Percentiles rank a stretch among this genome's conserved stretches.
phyloP scores from a whole-genome alignment of 352 stramenopile genomes.

The Phytophthora cryptogea region DNA sequence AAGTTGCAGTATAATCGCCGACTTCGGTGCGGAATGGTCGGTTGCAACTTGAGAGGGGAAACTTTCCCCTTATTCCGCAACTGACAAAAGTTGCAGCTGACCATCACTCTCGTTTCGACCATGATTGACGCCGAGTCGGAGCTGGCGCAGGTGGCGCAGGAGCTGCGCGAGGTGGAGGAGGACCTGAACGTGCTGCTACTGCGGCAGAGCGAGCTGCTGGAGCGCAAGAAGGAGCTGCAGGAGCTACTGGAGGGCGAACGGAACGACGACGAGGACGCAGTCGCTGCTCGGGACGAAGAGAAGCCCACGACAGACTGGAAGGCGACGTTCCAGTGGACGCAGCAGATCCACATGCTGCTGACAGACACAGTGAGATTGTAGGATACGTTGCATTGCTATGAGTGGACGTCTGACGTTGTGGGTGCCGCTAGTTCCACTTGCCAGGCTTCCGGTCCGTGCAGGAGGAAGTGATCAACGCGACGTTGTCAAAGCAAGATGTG shows the following conservation, averaged over 20 bases:
- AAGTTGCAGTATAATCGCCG: constrained; percentile 17
- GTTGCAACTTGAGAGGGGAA: constrained; percentile 34
- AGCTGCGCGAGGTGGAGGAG: constrained; percentile 59
- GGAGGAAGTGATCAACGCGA: constrained; percentile 91
- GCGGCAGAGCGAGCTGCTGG: constrained; percentile 57
- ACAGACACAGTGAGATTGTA: constrained; percentile 20
- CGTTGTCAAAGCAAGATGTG: constrained; percentile 82
- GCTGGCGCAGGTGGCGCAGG: constrained; percentile 54
- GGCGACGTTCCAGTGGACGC: constrained; percentile 46
- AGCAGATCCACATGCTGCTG: constrained; percentile 37
- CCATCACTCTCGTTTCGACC: constrained; percentile 16
- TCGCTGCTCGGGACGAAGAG: background rate
- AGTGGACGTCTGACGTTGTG: constrained; percentile 3
- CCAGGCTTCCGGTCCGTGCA: constrained; percentile 89
- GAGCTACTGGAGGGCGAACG: constrained; percentile 27
- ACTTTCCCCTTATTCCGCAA: constrained; percentile 11
- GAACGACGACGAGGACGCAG: background rate
- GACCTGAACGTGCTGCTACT: constrained; percentile 53
- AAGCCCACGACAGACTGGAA: constrained; percentile 40
- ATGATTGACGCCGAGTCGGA: constrained; percentile 44
- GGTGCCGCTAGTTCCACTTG: constrained; percentile 69
- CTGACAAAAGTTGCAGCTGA: constrained; percentile 9
- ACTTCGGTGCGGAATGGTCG: constrained; percentile 21
- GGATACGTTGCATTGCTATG: background rate
- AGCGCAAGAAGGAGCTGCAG: constrained; percentile 51